phyloP scores from a whole-genome alignment of 2,329 filamentous ascomycete species.

The Aphanoascus verrucosus region DNA sequence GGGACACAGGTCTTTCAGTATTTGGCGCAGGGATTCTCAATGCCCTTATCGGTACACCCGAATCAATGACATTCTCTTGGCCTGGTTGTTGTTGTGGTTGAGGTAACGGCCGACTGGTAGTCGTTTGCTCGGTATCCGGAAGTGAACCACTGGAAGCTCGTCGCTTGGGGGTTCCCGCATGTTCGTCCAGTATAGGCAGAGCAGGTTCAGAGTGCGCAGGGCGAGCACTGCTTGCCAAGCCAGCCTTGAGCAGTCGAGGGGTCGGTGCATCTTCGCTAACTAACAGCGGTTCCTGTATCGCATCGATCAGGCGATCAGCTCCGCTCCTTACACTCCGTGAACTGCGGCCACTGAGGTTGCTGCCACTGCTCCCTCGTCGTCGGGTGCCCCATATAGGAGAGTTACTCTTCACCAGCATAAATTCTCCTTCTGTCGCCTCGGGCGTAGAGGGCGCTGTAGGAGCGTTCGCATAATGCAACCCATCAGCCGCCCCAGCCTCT shows the following conservation, averaged over 20 bases:
- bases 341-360: neutral
- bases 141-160: neutral
- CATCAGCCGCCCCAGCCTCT: neutral
- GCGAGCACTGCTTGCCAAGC: neutral
- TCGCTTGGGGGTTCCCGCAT: neutral
- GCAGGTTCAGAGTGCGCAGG: neutral
- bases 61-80: neutral
- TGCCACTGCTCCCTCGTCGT: neutral
- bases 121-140: neutral
- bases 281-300: neutral
- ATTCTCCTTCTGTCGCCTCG: neutral
- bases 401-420: conserved; percentile 3
- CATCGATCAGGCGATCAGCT: neutral
- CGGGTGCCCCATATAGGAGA: neutral
- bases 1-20: neutral
- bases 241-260: neutral
- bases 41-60: neutral
- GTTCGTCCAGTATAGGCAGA: neutral
- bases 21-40: neutral
- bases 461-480: neutral
- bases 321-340: neutral
- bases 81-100: neutral
- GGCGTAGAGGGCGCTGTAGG: neutral
- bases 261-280: neutral
- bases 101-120: neutral